Evolutionary conservation across 1,139 yeast species (phyloP), one percentile per base, ranked within the genome.

Genomic region (Williopsis jadinii): DNA sequence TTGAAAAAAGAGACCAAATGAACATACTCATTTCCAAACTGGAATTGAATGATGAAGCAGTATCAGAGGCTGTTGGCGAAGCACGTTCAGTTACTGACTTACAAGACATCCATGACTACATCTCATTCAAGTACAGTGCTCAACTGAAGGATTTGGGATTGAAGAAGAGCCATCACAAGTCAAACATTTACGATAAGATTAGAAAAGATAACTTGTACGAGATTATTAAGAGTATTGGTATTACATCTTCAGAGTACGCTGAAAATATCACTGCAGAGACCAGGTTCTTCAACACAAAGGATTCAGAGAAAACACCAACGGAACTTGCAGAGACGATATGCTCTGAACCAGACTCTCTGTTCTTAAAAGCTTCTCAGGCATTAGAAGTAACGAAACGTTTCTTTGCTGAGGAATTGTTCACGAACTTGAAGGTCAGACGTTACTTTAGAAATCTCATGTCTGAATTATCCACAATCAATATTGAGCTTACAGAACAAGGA

Each of bases 401-500:
- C 56, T 80, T 73, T 53, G 80, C 95, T 1, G 90, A 86, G 54
- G 92, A 88, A 52, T 71, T 90, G 34, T 80, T 77, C 57, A 83
- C 85, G 56, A 84, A 88, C 56, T 94, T 96, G 14, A 81, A 80
- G 49, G 71, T 90, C 34, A 78, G 97, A 60, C 77, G 77, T 44
- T 81, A 80, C 52, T 73, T 92, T 41, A 78, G 98, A 61, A 65
- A 73, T 9, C 77, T 81, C 24, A 85, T 79, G 59, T 76, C 79
- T 59, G 70, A 73, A 34, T 79, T 74, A 55, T 87, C 95, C 12
- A 72, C 75, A 26, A 73, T 90, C 15, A 83, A 84, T 58, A 82
- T 90, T 19, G 75, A 77, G 12, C 66, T 90, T 33, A 90, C 97
- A 0, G 95, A 88, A 49, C 88, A 86, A 63, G 99, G 99, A 47